phyloP scores from a whole-genome alignment of 768 basidiomycete species.

The Boletus huronensis region DNA sequence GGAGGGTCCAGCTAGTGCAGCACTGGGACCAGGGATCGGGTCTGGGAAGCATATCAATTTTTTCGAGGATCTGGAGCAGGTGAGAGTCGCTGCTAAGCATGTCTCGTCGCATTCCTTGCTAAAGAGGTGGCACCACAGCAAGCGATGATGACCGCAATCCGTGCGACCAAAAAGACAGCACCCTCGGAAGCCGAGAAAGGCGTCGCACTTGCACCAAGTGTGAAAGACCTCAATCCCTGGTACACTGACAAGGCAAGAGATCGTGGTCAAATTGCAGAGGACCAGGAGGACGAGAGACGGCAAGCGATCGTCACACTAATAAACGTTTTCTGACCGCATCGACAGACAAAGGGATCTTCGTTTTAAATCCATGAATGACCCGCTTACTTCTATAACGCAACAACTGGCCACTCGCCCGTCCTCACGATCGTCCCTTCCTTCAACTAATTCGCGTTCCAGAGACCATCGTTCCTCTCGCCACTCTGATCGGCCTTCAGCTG shows the following conservation, averaged over 20 bases:
- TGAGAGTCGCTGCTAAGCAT: conserved; percentile 28
- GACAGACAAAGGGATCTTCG: conserved; percentile 59
- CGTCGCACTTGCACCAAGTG: conserved; percentile 66
- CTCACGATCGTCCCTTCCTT: conserved; percentile 11
- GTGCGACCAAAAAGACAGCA: conserved; percentile 46
- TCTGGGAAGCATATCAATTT: conserved; percentile 76
- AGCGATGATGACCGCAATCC: conserved; percentile 43
- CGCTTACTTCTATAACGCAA: conserved; percentile 68
- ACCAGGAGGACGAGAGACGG: conserved; percentile 35
- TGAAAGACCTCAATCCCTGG: conserved; percentile 81
- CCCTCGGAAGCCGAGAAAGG: conserved; percentile 64
- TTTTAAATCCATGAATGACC: conserved; percentile 63
- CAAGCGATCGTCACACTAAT: conserved; percentile 11
- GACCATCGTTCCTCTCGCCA: conserved; percentile 14
- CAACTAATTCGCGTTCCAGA: conserved; percentile 13
- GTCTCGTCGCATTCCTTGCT: not conserved
- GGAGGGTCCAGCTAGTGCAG: conserved; percentile 2
- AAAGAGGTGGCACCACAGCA: conserved; percentile 31
- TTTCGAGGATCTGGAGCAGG: conserved; percentile 79
- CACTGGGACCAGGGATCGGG: not conserved
- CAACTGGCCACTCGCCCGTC: conserved; percentile 48
- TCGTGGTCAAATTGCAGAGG: conserved; percentile 27
- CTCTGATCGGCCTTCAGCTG: conserved; percentile 3
- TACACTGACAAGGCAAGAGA: conserved; percentile 43
- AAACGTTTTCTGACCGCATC: not conserved